phyloP scores from a whole-genome alignment of 2,329 filamentous ascomycete genomes.

The Colletotrichum sp. region DNA sequence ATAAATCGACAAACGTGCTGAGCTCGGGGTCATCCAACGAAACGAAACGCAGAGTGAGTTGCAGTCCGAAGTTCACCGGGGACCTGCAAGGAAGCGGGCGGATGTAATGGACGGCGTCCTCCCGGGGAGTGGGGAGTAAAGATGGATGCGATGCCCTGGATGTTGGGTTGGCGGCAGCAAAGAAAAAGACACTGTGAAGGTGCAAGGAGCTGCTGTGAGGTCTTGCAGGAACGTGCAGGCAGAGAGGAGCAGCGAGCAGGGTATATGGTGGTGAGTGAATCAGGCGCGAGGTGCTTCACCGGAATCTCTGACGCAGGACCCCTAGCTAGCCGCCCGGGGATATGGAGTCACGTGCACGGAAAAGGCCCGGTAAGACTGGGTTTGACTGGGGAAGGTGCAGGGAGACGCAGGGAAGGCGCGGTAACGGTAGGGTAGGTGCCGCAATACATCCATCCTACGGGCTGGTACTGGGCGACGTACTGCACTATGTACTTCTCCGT shows the following conservation, averaged over 20 bases:
- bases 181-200: neutral
- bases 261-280: neutral
- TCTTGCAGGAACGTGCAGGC: neutral
- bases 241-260: neutral
- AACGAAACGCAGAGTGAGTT: constrained; percentile 11
- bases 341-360: constrained; percentile 9
- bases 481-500: neutral
- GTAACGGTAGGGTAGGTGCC: neutral
- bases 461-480: neutral
- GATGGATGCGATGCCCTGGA: neutral
- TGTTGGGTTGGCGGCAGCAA: neutral
- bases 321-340: neutral
- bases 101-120: neutral
- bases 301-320: constrained; percentile 7
- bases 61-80: constrained; percentile 1
- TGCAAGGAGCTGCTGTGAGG: neutral
- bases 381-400: neutral
- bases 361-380: neutral
- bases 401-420: constrained; percentile 2
- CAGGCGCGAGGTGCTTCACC: constrained; percentile 1
- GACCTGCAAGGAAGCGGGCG: neutral
- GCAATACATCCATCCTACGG: neutral
- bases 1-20: neutral
- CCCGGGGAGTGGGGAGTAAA: neutral
- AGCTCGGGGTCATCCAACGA: neutral